Evolutionary conservation across 2,329 filamentous ascomycete genomes (phyloP), one percentile per base, ranked within the genome.

Genomic region (Aspergillus quadricinctus): DNA sequence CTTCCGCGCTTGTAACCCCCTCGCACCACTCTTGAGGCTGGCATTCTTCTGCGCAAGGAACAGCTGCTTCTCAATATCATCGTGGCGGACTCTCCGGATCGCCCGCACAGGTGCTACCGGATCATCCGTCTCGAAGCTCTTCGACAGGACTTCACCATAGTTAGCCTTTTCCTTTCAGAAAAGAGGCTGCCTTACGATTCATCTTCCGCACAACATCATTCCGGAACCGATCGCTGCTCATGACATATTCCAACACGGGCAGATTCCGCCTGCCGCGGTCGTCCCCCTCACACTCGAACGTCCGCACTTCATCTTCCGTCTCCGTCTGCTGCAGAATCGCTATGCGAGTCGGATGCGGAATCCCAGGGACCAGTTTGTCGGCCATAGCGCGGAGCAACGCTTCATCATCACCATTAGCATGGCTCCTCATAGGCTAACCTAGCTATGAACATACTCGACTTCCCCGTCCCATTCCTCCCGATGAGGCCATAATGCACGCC

Each of bases 381-480:
- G 86, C 87, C 62, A 95, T 86, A 1, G 90, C 89, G 66, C 84
- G 84, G 17, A 94, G 77, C 6, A 93, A 74, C 0, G 89, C 86
- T 88, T 48, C 4, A 46, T 11, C 27, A 41, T 53, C 21, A 28
- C 53, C 28, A 61, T 52, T 50, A 61, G 41, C 23, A 23, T 14
- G n/a, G 8, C n/a, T 41, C 49, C 37, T 40, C 17, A 46, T 14
- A 25, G 27, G 3, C 27, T 28, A 57, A n/a, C 63, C 6, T 27
- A 29, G 19, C 5, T 5, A 5, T 19, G 3, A 19, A 55, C 66
- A 23, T 72, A 88, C 86, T 93, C 3, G 89, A 92, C 69, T 95
- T 95, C 5, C 90, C 91, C 1, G 86, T 88, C 0, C 90, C 90
- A 72, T 95, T 95, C 6, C 89, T 81, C 0, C 90, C 91, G 21